A percentile compares a stretch with the other conserved stretches of the same genome.
phyloP scores from a whole-genome alignment of 306 rosid genomes.

The Cucurbita argyrosperma region DNA sequence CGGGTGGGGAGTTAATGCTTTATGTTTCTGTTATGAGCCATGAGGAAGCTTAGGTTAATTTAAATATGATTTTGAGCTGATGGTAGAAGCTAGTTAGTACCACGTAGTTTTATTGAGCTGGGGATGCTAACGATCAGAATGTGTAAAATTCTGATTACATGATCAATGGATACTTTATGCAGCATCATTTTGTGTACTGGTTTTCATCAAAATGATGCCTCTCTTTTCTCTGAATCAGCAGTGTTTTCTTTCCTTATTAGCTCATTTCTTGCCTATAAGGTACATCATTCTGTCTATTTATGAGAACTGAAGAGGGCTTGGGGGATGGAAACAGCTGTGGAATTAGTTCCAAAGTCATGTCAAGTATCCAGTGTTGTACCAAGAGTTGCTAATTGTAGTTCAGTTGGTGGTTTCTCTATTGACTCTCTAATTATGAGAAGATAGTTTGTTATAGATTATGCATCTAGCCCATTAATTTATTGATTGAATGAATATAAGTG shows the following conservation, averaged over 20 bases:
- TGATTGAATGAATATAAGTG: not conserved
- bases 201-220: not conserved
- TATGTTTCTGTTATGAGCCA: not conserved
- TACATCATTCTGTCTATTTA: not conserved
- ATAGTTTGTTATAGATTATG: not conserved
- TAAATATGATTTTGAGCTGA: not conserved
- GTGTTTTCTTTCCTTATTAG: not conserved
- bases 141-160: not conserved
- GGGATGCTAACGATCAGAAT: not conserved
- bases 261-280: not conserved
- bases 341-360: not conserved
- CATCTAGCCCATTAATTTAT: not conserved
- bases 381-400: not conserved
- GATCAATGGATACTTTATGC: not conserved
- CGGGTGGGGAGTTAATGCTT: not conserved
- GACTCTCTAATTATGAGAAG: not conserved
- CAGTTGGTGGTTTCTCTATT: not conserved
- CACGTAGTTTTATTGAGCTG: not conserved
- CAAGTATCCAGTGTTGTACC: not conserved
- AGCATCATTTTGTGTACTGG: not conserved
- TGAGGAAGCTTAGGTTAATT: not conserved
- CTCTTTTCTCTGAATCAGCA: not conserved
- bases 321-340: not conserved
- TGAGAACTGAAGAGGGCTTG: not conserved
- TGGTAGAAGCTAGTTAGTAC: not conserved